phyloP scores from a whole-genome alignment of 768 basidiomycete species.

The Gymnopilus dilepis region DNA sequence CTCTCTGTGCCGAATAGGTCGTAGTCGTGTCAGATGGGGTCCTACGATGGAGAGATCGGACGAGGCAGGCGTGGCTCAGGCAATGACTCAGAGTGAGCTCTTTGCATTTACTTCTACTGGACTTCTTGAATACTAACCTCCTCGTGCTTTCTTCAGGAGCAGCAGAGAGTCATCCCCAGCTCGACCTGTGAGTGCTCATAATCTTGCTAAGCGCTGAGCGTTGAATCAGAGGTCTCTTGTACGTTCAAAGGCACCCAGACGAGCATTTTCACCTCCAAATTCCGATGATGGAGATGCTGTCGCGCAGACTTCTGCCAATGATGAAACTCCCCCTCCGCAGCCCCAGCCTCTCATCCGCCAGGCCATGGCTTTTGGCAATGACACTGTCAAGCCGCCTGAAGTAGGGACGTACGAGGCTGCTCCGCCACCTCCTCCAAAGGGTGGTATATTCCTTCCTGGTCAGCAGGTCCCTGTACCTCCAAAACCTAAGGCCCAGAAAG shows the following conservation, averaged over 20 bases:
- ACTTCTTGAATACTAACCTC: conserved; percentile 1
- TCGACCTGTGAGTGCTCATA: conserved; percentile 40
- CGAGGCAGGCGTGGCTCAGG: conserved; percentile 38
- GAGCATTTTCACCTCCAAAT: conserved; percentile 57
- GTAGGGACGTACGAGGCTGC: conserved; percentile 49
- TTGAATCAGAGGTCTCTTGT: neutral
- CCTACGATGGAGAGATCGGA: conserved; percentile 40
- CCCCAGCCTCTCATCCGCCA: conserved; percentile 61
- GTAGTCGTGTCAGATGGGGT: conserved; percentile 2
- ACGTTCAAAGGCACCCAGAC: conserved; percentile 41
- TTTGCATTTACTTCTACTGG: neutral
- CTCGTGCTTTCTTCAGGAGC: conserved; percentile 42
- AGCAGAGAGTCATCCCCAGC: conserved; percentile 62
- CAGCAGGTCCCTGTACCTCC: conserved; percentile 37
- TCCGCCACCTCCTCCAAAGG: conserved; percentile 26
- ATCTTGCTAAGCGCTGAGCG: neutral
- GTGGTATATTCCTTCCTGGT: conserved; percentile 57
- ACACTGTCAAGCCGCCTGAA: conserved; percentile 29
- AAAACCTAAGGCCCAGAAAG: conserved; percentile 26
- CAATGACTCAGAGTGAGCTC: conserved; percentile 41
- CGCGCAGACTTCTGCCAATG: conserved; percentile 43
- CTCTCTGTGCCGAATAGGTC: neutral
- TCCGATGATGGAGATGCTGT: conserved; percentile 55
- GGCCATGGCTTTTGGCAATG: conserved; percentile 54
- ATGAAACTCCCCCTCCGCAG: conserved; percentile 53